Base-by-base conservation (phyloP, 495 filamentous ascomycete genomes). In the Aspergillus bridgeri region DNA sequence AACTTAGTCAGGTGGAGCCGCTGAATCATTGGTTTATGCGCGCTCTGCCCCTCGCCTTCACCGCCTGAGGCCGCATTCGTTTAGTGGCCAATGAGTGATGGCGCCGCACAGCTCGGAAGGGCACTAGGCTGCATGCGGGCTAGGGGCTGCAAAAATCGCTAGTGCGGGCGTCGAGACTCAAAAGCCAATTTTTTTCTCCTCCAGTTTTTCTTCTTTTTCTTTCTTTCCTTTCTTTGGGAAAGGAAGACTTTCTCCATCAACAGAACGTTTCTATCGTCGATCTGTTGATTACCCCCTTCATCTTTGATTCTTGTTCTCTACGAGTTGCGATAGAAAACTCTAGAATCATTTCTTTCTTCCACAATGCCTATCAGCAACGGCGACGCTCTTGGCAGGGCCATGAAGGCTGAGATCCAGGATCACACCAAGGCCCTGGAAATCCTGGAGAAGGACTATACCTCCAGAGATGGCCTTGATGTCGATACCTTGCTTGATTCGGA, bases 401-500 rank as follows among this genome's bases (percentile, higher is more conserved):
- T 75, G 76, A 75, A 69, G 75, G 75, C 70, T 52, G 75, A 72
- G 70, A 76, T 69, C 62, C 69, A 65, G 61, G 84, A 89, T 72
- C 77, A 79, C 67, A 78, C 79, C 63, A 85, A 78, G 62, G 95
- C 95, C 55, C 69, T 92, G 52, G 86, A 95, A 70, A 77, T 92
- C 46, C 81, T 97, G 63, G 77, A 87, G 65, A 79, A 78, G 51
- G 83, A 89, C 51, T 97, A 96, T 69, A 56, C 79, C 29, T 78
- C 76, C 69, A 75, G 77, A 60, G 94, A 98, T 85, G 94, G 94
- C 58, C 84, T 99, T 59, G 86, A 89, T 72, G 84, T 89, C 60
- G 79, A 88, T 61, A 85, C 88, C 48, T 79, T 99, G 48, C 80
- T 97, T 57, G 89, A 97, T 76, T 90, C 93, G 48, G 89, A 86